Conservation (phyloP, 2,329 filamentous ascomycete genomes). For the Blumeriella jaapii region DNA sequence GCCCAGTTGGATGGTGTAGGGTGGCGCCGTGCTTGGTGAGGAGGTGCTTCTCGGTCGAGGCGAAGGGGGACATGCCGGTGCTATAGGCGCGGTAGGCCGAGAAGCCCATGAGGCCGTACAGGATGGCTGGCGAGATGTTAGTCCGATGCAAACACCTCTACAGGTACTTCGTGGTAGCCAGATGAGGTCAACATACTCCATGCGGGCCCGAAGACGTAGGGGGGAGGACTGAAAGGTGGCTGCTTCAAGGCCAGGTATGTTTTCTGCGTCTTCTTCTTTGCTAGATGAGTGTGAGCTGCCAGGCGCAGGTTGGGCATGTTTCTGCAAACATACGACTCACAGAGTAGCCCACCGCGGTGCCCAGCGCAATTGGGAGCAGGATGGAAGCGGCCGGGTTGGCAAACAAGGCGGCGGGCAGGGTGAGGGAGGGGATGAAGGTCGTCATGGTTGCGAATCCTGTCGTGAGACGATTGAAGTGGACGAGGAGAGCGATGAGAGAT, state of each 20-base stretch:
- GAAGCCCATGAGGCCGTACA: conserved; percentile 79
- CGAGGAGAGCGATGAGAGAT: background rate
- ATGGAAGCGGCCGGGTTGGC: conserved; percentile 61
- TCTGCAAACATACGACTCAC: conserved; percentile 44
- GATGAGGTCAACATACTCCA: conserved; percentile 41
- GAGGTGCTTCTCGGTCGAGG: conserved; percentile 17
- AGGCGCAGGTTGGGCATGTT: background rate
- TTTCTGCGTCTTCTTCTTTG: conserved; percentile 46
- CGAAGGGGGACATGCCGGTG: conserved; percentile 42
- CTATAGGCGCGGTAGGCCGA: conserved; percentile 68
- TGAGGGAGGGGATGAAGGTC: conserved; percentile 66
- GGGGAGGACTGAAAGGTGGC: conserved; percentile 49
- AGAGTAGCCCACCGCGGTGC: conserved; percentile 60
- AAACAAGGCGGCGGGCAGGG: conserved; percentile 61
- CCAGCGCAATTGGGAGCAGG: conserved; percentile 62
- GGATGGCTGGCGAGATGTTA: conserved; percentile 28
- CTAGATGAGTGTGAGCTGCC: background rate
- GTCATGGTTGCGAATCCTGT: conserved; percentile 47
- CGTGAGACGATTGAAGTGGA: conserved; percentile 3
- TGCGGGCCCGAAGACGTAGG: conserved; percentile 50
- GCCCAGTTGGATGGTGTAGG: conserved; percentile 73
- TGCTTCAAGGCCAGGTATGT: conserved; percentile 58
- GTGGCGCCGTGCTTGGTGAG: conserved; percentile 56
- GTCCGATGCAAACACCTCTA: no score
- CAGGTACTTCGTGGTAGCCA: no score